Base-by-base conservation (phyloP, 2,329 filamentous ascomycete species). In the Exophiala viscosa region DNA sequence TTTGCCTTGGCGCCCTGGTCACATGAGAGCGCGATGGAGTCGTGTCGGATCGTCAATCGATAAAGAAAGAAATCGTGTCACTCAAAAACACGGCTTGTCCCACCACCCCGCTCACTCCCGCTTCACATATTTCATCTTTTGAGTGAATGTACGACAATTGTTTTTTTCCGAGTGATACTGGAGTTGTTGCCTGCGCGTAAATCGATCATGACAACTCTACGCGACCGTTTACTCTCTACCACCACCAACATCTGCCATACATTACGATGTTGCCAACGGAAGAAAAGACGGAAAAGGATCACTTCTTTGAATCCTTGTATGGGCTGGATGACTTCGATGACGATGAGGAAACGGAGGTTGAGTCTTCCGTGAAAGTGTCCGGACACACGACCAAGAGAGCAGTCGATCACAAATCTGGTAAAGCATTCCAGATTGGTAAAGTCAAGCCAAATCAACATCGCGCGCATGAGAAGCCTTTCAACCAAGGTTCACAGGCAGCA, bases 331-430 rank as follows among this genome's bases (percentile, higher is more conserved):
- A 66, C 28, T 55, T 63, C 36, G 62, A 61, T 5, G 48, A 62
- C 10, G 57, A 66, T 18, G 50, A 54, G 17, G 46, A 55, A 56
- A 40, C 59, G 62, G 61, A 56, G 65, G 61, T 39, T 63, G 60
- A 20, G 13, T 7, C 38, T 11, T 14, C 17, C 18, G 20, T 31
- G 11, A 31, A 23, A 44, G 23, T 28, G 23, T 6, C 14, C 41
- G 11, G 41, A 32, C n/a, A 32, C 40, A 42, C 18, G 17, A 23
- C 15, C 15, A 20, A 50, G 38, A 32, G 33, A 40, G 28, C 17
- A 45, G 1, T 6, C 5, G 15, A 33, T 28, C 9, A 33, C 13
- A 33, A 11, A 20, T n/a, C 14, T 6, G 8, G 23, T 28, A 28
- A 28, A 28, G 23, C 23, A 28, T 7, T 5, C 23, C 23, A 28